Conservation (phyloP, 2,329 filamentous ascomycete species). For the Capronia americana region DNA sequence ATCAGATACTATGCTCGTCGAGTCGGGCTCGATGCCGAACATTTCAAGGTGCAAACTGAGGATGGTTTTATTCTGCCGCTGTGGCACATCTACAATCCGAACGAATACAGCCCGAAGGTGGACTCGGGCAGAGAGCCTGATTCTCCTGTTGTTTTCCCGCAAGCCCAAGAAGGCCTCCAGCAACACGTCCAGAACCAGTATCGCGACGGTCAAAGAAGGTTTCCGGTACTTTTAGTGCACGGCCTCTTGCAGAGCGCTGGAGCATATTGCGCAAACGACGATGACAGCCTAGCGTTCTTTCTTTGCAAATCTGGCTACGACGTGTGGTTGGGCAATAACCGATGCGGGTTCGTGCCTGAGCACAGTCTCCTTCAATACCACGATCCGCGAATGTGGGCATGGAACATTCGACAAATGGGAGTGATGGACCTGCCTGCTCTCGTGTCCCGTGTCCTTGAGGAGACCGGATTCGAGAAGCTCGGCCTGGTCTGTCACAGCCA, state of each 20-base stretch:
- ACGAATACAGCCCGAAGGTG: conserved; percentile 66
- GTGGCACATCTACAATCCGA: conserved; percentile 88
- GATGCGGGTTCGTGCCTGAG: conserved; percentile 81
- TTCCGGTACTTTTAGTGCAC: conserved; percentile 85
- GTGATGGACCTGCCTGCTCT: conserved; percentile 85
- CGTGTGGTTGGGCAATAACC: conserved; percentile 94
- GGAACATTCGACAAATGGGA: conserved; percentile 95
- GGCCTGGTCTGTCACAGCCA: conserved; percentile 88
- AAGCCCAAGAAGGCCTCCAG: conserved; percentile 41
- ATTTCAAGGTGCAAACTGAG: conserved; percentile 85
- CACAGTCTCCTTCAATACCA: conserved; percentile 72
- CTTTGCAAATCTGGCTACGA: conserved; percentile 92
- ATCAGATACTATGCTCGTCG: conserved; percentile 84
- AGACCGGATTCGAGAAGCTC: conserved; percentile 83
- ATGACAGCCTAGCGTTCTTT: conserved; percentile 87
- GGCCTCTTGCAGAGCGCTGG: conserved; percentile 87
- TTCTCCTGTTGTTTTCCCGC: conserved; percentile 68
- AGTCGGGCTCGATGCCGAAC: conserved; percentile 85
- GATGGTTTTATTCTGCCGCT: conserved; percentile 90
- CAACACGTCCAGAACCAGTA: conserved; percentile 42
- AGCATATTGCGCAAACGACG: conserved; percentile 88
- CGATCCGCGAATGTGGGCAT: conserved; percentile 94
- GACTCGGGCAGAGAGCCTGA: conserved; percentile 53
- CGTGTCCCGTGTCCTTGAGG: conserved; percentile 75
- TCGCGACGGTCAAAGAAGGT: conserved; percentile 63